Evolutionary conservation across 2,329 filamentous ascomycete genomes (phyloP).

Genomic region (Fusarium gaditjirri): DNA sequence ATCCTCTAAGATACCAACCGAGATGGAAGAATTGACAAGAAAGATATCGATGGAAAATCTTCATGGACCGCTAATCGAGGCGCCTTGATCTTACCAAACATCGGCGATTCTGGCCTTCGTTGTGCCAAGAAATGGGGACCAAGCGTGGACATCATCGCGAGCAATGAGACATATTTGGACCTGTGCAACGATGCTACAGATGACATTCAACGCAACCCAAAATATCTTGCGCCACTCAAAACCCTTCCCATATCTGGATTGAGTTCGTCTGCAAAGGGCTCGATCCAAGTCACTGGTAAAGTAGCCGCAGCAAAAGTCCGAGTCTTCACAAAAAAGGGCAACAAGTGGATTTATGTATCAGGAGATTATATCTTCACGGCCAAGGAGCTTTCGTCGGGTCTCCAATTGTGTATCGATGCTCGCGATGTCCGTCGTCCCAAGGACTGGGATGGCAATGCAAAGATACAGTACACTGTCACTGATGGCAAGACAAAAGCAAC

Average conservation of each 20-base stretch:
- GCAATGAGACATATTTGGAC: constrained; percentile 41
- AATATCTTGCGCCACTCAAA: constrained; percentile 47
- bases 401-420: constrained; percentile 50
- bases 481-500: constrained; percentile 29
- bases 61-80: constrained; percentile 42
- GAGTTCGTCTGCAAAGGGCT: constrained; percentile 28
- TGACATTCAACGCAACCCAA: constrained; percentile 45
- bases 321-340: constrained; percentile 41
- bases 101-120: constrained; percentile 48
- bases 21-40: constrained; percentile 47
- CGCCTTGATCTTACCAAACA: constrained; percentile 52
- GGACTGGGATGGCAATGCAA: constrained; percentile 45
- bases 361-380: constrained; percentile 43
- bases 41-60: constrained; percentile 40
- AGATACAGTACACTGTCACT: constrained; percentile 45
- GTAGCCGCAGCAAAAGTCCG: constrained; percentile 40
- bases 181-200: constrained; percentile 51
- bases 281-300: constrained; percentile 16
- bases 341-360: constrained; percentile 43
- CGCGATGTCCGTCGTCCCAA: constrained; percentile 43
- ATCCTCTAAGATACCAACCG: constrained; percentile 53
- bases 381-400: constrained; percentile 43
- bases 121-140: constrained; percentile 40
- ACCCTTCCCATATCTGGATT: constrained; percentile 43
- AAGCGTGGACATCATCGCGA: neutral